Base-by-base conservation (phyloP, 2,329 filamentous ascomycete species). In the Trichoderma sp. region DNA sequence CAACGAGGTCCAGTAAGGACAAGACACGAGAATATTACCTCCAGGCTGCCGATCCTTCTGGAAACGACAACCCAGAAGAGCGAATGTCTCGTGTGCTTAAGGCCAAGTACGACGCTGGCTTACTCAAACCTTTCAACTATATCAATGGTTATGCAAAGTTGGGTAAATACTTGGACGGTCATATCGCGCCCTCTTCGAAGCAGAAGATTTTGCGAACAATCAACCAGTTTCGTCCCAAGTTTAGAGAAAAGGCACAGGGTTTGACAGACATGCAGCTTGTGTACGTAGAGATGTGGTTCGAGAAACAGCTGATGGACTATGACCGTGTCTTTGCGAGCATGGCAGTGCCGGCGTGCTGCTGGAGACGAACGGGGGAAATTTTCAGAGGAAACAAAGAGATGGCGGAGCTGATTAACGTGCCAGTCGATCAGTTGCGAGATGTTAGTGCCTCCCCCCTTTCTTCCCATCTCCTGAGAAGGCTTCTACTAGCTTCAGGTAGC, bases 241-340 rank as follows among this genome's bases (percentile, higher is more conserved):
- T 99, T 77, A 88, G 96, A 71, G 95, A 98, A 80, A 94, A 96
- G 81, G 95, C 97, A 78, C 94, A 98, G 73, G 90, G 87, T 40
- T 84, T 98, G 77, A 97, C 93, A 2, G 96, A 99, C 80, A 92
- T 97, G 78, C 93, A 99, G 80, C 88, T 99, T 31, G 91, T 98
- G 33, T 89, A 94, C 70, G 95, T 98, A 13, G 96, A 99, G 81
- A 97, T 98, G 93, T 98, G 96, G 95, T 98, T 99, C 77, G 96
- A 99, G 80, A 89, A 92, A 76, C 96, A 92, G 72, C 82, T 99
- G 74, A 96, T 98, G 92, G 96, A 98, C 78, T 98, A 98, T 76
- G 96, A 99, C 77, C 93, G 96, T 37, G 94, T 99, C 1, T 99
- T 99, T 82, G 96, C 96, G 2, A 97, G 94, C 79, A 99, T 99